Conservation (phyloP, 202 grass and related monocot genomes). For the Carex arenaria region DNA sequence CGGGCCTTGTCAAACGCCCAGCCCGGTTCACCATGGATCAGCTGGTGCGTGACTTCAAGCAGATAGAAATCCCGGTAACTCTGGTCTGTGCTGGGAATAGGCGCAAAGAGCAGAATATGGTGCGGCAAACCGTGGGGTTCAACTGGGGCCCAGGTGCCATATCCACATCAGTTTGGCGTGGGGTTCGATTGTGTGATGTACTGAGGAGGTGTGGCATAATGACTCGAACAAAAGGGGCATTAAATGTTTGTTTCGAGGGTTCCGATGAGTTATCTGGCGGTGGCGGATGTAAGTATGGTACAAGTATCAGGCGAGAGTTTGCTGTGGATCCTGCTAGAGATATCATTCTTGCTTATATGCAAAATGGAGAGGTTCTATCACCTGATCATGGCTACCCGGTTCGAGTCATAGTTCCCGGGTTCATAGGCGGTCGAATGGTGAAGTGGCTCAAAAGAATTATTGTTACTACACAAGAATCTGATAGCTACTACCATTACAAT, state of each 20-base stretch:
- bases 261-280: slow-evolving; percentile 59
- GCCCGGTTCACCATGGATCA: slow-evolving; percentile 51
- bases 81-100: slow-evolving; percentile 65
- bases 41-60: slow-evolving; percentile 32
- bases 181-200: slow-evolving; percentile 55
- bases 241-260: slow-evolving; percentile 70
- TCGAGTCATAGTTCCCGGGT: slow-evolving; percentile 57
- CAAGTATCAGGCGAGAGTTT: slow-evolving; percentile 44
- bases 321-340: slow-evolving; percentile 59
- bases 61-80: slow-evolving; percentile 54
- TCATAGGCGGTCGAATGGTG: slow-evolving; percentile 67
- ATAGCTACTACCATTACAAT: slow-evolving; percentile 80
- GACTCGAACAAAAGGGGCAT: slow-evolving; percentile 20
- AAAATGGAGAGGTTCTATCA: slow-evolving; percentile 62
- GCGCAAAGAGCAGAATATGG: slow-evolving; percentile 86
- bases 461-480: slow-evolving; percentile 41
- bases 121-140: slow-evolving; percentile 60
- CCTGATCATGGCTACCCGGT: slow-evolving; percentile 80
- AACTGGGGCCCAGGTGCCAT: slow-evolving; percentile 65
- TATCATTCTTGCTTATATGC: slow-evolving; percentile 61
- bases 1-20: slow-evolving; percentile 50
- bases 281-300: slow-evolving; percentile 49
- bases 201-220: slow-evolving; percentile 44
- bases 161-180: slow-evolving; percentile 72
- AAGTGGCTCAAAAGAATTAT: slow-evolving; percentile 63